Evolutionary conservation across 352 stramenopile species (phyloP), one percentile per base, ranked within the genome.

Genomic region (Globisporangium nunn): DNA sequence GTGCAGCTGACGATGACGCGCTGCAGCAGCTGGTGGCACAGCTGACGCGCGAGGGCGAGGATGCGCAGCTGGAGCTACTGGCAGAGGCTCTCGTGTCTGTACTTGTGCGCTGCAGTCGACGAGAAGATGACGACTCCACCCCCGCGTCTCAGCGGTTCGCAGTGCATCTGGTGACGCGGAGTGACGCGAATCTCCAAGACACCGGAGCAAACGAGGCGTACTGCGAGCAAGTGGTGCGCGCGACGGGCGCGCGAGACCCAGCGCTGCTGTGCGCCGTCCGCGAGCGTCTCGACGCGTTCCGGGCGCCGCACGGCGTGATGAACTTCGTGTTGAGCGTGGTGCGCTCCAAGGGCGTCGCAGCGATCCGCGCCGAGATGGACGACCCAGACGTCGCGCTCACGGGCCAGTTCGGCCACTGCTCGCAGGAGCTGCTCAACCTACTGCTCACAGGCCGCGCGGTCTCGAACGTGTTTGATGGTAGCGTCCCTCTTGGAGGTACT

Each of bases 361-460:
- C 50, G n/a, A 59, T 93, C 1, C 69, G 73, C 6, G 62, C 63
- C 6, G 86, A 96, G 46, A 93, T 92, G 79, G 85, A 94, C 55
- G 85, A 94, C 58, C 52, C 59, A 1, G 67, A 75, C 11, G 73
- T 60, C 35, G 63, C 64, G 17, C 55, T 94, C 14, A 93, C 83
- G 8, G 83, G 68, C 7, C 64, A 83, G 33, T 92, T 91, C 56
- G 86, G 86, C 4, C 81, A 96, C 57, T 92, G 86, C 33, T 74
- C 71, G 4, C 87, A 96, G 62, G 88, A 96, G 68, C 68, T 96
- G 37, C 58, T 96, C 31, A 96, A 95, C 50, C 56, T 96, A 47
- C 59, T 95, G 56, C 71, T 96, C 33, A 91, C 74, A 10, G 88
- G 88, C 41, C 63, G 67, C 8, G 88, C 83, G 7, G 69, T 81